These are phyloP conservation scores for Boletus rubescentipes DNA, from an alignment of 768 basidiomycete genomes.

Conservation along the genomic window DNA sequence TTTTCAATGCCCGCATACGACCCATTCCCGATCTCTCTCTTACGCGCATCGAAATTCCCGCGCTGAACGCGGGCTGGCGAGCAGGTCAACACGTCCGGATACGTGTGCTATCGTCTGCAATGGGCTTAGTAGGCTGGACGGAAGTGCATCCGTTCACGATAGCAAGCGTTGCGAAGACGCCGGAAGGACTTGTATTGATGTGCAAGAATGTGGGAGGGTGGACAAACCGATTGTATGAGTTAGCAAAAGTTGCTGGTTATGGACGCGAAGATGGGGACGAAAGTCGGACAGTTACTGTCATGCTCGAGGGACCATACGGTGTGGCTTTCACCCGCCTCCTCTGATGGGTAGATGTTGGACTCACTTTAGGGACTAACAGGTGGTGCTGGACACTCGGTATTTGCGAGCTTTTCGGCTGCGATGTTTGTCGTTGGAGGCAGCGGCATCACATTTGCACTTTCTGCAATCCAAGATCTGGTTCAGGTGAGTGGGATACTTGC, in stretches of 20 bases:
- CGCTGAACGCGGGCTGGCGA: conserved; percentile 52
- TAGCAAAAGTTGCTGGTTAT: conserved; percentile 38
- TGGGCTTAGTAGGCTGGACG: conserved; percentile 39
- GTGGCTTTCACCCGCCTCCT: not conserved
- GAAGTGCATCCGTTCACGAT: conserved; percentile 57
- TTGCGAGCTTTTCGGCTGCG: conserved; percentile 50
- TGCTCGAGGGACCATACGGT: conserved; percentile 59
- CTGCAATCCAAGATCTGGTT: conserved; percentile 54
- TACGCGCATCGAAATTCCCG: conserved; percentile 47
- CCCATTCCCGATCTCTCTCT: conserved; percentile 45
- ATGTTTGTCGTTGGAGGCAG: conserved; percentile 60
- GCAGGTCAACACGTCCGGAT: conserved; percentile 62
- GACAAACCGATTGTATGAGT: conserved; percentile 44
- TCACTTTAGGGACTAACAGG: conserved; percentile 27
- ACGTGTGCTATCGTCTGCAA: conserved; percentile 40
- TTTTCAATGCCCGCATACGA: conserved; percentile 43
- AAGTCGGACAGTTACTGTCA: conserved; percentile 34
- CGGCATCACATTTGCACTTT: conserved; percentile 57
- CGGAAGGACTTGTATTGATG: conserved; percentile 48
- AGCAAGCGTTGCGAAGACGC: conserved; percentile 40
- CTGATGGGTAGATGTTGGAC: not conserved
- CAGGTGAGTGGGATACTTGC: conserved; percentile 22
- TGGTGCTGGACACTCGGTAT: conserved; percentile 45
- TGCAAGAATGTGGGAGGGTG: conserved; percentile 52
- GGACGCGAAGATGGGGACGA: conserved; percentile 29